Base-by-base conservation (phyloP, 1,284 basidiomycete species). In the Sporisorium iseilematis-ciliati region DNA sequence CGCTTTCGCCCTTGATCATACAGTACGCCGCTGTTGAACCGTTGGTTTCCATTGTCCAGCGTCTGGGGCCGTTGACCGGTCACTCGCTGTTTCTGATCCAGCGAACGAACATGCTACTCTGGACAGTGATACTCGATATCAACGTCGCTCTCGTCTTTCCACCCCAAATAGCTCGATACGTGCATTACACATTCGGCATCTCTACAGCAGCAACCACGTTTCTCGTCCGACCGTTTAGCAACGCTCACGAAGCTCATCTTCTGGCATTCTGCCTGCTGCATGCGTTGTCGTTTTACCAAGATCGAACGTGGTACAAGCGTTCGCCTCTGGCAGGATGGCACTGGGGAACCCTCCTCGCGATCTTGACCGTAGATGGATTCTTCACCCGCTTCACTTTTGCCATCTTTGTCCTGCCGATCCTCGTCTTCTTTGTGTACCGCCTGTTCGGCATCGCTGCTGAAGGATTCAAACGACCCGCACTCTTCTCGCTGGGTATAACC, bases 211-310 rank as follows among this genome's bases (percentile, higher is more conserved):
- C 76, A 11, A 79, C 85, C 1, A 74, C 82, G 2, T 85, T 86
- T 62, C 57, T 79, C 26, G 67, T 81, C 4, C 80, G 85, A 2
- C 80, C 85, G 2, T 84, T 86, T 57, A 85, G 84, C 53, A 86
- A 86, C 57, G 61, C 83, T 6, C 42, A 80, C 49, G 85, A 86
- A 58, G 66, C 82, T 0, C 20, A 74, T 29, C 25, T 74, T 18
- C 45, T 86, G 7, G 80, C 78, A 0, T 12, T 65, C 3, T 31
- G 70, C 14, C 26, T 81, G 1, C 26, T 61, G 33, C 57, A 52
- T 7, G n/a, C 33, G 6, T 7, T 57, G 7, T 16, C 41, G 8
- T 52, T 50, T 8, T 66, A 51, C 12, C 41, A 26, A 1, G 29
- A 49, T 7, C 49, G 49, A 6, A 49, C 31, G 8, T 67, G 60